A percentile compares a stretch with the other conserved stretches of the same genome.
Conservation (phyloP, 2,329 filamentous ascomycete species). For the Emmonsiellopsis sp. region DNA sequence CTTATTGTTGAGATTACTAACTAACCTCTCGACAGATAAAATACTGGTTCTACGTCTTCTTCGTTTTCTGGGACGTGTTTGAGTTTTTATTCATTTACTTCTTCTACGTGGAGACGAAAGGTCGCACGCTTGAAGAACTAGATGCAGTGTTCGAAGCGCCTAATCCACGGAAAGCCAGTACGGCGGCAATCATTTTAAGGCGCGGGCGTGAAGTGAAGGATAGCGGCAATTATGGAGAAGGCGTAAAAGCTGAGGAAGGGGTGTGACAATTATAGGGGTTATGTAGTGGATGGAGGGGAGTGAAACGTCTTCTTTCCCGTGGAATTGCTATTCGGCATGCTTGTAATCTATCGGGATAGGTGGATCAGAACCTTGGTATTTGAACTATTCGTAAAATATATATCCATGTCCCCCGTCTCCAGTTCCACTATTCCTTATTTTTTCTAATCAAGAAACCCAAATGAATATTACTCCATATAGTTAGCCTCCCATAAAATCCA, state of each 20-base stretch:
- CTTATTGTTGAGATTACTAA: neutral
- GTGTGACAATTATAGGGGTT: neutral
- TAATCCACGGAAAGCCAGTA: constrained; percentile 11
- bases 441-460: neutral
- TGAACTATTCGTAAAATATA: too few relatives aligned
- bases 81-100: constrained; percentile 22
- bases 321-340: neutral
- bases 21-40: constrained; percentile 7
- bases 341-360: neutral
- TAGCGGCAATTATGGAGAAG: neutral
- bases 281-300: neutral
- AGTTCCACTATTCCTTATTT: too few relatives aligned
- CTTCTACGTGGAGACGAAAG: constrained; percentile 25
- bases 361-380: too few relatives aligned
- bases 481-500: neutral
- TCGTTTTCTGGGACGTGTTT: constrained; percentile 20
- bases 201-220: neutral
- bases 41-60: constrained; percentile 25
- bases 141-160: constrained; percentile 33
- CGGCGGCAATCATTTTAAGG: neutral
- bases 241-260: neutral
- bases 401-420: too few relatives aligned
- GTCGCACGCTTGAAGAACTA: constrained; percentile 21
- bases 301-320: neutral
- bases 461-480: neutral